Evolutionary conservation across 2,329 filamentous ascomycete genomes (phyloP).

Genomic region (Eutypa lata): DNA sequence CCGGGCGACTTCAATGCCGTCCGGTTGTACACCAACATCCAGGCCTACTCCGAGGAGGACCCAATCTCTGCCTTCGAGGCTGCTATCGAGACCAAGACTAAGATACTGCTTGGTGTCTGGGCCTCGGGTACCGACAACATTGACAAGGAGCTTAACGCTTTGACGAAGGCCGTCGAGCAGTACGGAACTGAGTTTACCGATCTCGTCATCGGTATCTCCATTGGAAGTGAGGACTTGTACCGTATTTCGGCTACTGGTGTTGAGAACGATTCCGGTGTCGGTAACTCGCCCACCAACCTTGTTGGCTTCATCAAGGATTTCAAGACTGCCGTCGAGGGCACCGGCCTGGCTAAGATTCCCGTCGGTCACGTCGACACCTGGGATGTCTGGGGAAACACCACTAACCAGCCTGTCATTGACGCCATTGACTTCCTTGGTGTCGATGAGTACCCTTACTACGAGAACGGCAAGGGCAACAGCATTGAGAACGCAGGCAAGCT

Average conservation of each 20-base stretch:
- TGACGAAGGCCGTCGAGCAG: slow-evolving; percentile 43
- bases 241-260: slow-evolving; percentile 22
- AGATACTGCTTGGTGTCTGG: slow-evolving; percentile 54
- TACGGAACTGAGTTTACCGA: slow-evolving; percentile 39
- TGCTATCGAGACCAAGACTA: slow-evolving; percentile 45
- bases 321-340: slow-evolving; percentile 43
- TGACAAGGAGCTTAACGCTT: slow-evolving; percentile 47
- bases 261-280: slow-evolving; percentile 34
- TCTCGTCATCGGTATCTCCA: slow-evolving; percentile 50
- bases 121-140: slow-evolving; percentile 35
- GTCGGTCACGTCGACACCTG: slow-evolving; percentile 58
- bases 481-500: slow-evolving; percentile 41
- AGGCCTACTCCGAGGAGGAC: slow-evolving; percentile 29
- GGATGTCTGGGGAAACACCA: slow-evolving; percentile 47
- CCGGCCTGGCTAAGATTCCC: slow-evolving; percentile 30
- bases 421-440: slow-evolving; percentile 52
- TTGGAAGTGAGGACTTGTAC: slow-evolving; percentile 57
- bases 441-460: slow-evolving; percentile 54
- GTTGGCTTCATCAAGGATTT: slow-evolving; percentile 56
- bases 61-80: slow-evolving; percentile 69
- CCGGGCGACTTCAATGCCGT: slow-evolving; percentile 26
- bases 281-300: slow-evolving; percentile 41
- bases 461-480: slow-evolving; percentile 36
- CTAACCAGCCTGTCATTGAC: slow-evolving; percentile 46
- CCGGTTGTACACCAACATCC: slow-evolving; percentile 28